phyloP scores from a whole-genome alignment of 2,329 filamentous ascomycete species.

The Immersiporthe knoxdaviesiana region DNA sequence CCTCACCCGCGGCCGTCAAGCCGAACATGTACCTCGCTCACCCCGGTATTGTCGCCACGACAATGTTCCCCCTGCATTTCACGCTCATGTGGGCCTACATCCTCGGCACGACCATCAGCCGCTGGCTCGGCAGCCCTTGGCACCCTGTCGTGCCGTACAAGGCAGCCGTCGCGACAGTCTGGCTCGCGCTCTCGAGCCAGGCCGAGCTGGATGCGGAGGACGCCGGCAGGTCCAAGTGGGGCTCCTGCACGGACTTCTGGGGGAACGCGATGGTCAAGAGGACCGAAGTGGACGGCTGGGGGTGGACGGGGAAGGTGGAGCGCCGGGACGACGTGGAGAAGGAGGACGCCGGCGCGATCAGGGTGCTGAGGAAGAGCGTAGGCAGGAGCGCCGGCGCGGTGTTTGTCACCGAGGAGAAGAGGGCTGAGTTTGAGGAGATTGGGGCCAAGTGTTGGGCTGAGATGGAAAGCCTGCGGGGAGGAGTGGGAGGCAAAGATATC shows the following conservation, averaged over 20 bases:
- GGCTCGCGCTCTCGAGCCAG: constrained; percentile 72
- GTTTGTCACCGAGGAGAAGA: constrained; percentile 63
- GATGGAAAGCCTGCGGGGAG: constrained; percentile 71
- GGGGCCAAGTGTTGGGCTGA: constrained; percentile 67
- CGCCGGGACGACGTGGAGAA: constrained; percentile 48
- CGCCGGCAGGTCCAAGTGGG: constrained; percentile 76
- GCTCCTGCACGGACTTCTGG: constrained; percentile 65
- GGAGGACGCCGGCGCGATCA: constrained; percentile 44
- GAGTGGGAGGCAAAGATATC: constrained; percentile 62
- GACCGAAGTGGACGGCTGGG: constrained; percentile 89
- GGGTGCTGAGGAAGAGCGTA: constrained; percentile 54
- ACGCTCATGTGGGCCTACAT: constrained; percentile 73
- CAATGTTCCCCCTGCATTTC: constrained; percentile 74
- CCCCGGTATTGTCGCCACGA: constrained; percentile 83
- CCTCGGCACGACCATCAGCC: constrained; percentile 69
- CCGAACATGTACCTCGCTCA: constrained; percentile 71
- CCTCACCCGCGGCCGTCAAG: not conserved
- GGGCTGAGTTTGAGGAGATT: constrained; percentile 63
- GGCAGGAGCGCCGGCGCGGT: constrained; percentile 62
- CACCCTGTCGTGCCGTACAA: constrained; percentile 77
- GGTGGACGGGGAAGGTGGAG: constrained; percentile 64
- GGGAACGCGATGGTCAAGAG: constrained; percentile 67
- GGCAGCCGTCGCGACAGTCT: constrained; percentile 76
- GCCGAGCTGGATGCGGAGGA: constrained; percentile 60
- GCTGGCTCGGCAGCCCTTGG: constrained; percentile 86